Base-by-base conservation (phyloP, 257 asterid species). In the Solanum sitiens region DNA sequence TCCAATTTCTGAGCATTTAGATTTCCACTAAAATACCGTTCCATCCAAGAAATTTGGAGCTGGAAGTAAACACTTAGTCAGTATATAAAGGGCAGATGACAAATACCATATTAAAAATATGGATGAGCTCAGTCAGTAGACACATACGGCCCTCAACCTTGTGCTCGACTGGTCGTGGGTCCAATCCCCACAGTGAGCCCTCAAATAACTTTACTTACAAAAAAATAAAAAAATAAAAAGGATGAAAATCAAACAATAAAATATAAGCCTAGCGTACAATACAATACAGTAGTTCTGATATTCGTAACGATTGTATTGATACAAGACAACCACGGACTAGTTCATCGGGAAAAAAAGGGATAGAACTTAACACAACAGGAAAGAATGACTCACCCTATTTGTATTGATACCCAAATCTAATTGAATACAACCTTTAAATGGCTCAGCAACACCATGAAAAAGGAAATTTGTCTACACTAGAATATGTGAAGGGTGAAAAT, bases 1-100 rank as follows among this genome's bases (percentile, higher is more conserved):
- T 97, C 99, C 86, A 97, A 90, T 92, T 92, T 94, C 71, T 91
- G 91, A 77, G 99, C 98, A 87, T 75, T 84, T 72, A 83, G 9
- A 89, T 92, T 92, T 83, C 95, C 98, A 63, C 94, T 89, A 71
- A 91, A 91, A 86, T 93, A 90, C 86, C 89, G 92, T 87, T 93
- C 92, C 70, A 93, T 90, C 90, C 93, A 86, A 42, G 86, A 82
- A 30, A 82, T 82, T 30, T 3, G 86, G 30, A 89, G 92, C 99
- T 97, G 98, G 56, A 90, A 91, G 74, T 37, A 89, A 27, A 86
- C 30, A 86, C 33, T 32, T 53, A 39, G 86, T 77, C 83, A 89
- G 86, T 56, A 72, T 42, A 83, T 59, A 59, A 61, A 44, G 11
- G 56, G n/a, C 44, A 53, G 30, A 75, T 18, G 37, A 47, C 37